A percentile compares a stretch with the other conserved stretches of the same genome.
These are phyloP conservation scores for Basipetospora sp. DNA, from an alignment of 2,329 filamentous ascomycete species.

Conservation along the genomic window DNA sequence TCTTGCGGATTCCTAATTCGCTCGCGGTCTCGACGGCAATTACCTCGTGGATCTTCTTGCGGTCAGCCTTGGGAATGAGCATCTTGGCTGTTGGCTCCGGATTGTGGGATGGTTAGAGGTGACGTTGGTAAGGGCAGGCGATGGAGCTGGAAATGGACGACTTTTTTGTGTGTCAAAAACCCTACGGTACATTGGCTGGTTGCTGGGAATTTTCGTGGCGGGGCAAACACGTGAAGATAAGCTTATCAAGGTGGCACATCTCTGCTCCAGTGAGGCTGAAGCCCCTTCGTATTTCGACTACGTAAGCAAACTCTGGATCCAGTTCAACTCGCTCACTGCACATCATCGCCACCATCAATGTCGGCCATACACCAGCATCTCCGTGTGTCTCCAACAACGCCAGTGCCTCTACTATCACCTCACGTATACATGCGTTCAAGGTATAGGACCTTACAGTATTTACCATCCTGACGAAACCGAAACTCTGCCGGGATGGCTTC, in stretches of 20 bases:
- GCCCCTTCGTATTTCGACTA: too few species aligned
- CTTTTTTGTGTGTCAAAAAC: slow-evolving; percentile 31
- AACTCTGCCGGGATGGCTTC: slow-evolving; percentile 31
- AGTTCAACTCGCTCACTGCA: too few species aligned
- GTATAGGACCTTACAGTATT: too few species aligned
- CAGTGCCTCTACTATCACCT: too few species aligned
- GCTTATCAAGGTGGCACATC: not conserved
- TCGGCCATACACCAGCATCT: too few species aligned
- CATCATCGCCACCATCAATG: too few species aligned
- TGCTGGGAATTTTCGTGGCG: too few species aligned
- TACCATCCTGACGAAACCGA: not conserved
- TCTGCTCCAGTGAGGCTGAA: too few species aligned
- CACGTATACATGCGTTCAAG: too few species aligned
- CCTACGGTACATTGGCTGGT: slow-evolving; percentile 16
- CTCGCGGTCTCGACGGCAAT: slow-evolving; percentile 6
- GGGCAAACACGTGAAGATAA: slow-evolving; percentile 1
- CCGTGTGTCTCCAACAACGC: too few species aligned
- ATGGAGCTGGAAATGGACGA: slow-evolving; percentile 28
- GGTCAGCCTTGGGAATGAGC: slow-evolving; percentile 99
- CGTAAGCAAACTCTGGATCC: too few species aligned
- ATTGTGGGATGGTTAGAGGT: slow-evolving; percentile 10
- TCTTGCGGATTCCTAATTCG: slow-evolving; percentile 7
- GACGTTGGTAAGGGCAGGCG: slow-evolving; percentile 9
- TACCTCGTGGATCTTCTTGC: slow-evolving; percentile 97
- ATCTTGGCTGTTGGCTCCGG: slow-evolving; percentile 44